These are phyloP conservation scores for Chrysoporthe deuterocubensis DNA, from an alignment of 2,329 filamentous ascomycete species.

Conservation along the genomic window DNA sequence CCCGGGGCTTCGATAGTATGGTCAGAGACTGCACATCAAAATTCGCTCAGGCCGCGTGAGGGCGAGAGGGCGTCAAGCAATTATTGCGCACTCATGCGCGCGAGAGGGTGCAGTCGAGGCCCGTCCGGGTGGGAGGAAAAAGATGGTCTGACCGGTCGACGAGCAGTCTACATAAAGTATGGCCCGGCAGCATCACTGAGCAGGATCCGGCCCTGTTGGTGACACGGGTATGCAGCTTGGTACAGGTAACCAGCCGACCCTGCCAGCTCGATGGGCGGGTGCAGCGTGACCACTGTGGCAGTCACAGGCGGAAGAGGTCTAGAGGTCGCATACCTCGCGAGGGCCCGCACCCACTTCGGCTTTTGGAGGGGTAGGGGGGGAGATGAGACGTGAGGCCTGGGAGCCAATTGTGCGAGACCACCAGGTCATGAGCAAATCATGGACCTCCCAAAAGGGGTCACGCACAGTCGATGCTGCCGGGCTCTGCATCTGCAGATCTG, in stretches of 20 bases:
- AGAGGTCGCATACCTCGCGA: conserved; percentile 18
- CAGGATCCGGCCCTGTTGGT: conserved; percentile 6
- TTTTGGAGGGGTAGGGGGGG: conserved; percentile 20
- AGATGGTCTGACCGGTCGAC: conserved; percentile 3
- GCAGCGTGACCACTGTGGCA: background rate
- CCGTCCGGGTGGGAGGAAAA: background rate
- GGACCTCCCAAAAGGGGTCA: conserved; percentile 28
- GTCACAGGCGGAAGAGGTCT: conserved; percentile 1
- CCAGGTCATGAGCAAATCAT: conserved; percentile 22
- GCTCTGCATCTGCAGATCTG: conserved; percentile 27
- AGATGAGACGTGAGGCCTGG: conserved; percentile 17
- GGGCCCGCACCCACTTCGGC: conserved; percentile 28
- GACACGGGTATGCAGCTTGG: conserved; percentile 19
- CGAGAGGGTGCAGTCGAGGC: conserved; percentile 12
- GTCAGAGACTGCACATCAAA: conserved; percentile 16
- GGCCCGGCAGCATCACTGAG: background rate
- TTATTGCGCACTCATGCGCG: conserved; percentile 23
- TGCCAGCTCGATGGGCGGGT: conserved; percentile 3
- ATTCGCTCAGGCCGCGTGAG: conserved; percentile 11
- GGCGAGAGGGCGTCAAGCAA: conserved; percentile 22
- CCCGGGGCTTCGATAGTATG: background rate
- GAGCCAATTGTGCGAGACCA: conserved; percentile 24
- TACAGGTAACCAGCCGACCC: background rate
- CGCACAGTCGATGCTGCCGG: conserved; percentile 21
- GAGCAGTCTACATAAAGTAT: conserved; percentile 2